A percentile compares a stretch with the other conserved stretches of the same genome.
phyloP scores from a whole-genome alignment of 1,284 basidiomycete genomes.

The Leccinum subspadiceum region DNA sequence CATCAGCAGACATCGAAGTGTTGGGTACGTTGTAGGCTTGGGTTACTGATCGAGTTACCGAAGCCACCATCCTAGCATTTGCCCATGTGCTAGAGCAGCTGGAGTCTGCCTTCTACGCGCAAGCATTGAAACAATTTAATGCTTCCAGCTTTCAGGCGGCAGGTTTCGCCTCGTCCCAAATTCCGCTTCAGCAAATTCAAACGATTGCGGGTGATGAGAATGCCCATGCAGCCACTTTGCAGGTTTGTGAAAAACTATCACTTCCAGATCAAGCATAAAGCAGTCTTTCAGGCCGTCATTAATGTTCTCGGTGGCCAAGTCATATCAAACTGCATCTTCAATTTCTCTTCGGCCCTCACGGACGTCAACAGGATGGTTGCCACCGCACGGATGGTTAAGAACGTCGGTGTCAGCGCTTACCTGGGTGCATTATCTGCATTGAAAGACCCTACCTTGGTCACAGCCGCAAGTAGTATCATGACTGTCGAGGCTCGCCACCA shows the following conservation, averaged over 20 bases:
- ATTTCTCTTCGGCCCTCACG: slow-evolving; percentile 62
- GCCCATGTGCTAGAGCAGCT: slow-evolving; percentile 73
- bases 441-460: slow-evolving; percentile 61
- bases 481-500: slow-evolving; percentile 84
- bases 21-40: slow-evolving; percentile 13
- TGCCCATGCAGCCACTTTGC: slow-evolving; percentile 53
- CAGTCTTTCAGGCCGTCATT: slow-evolving; percentile 42
- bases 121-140: slow-evolving; percentile 68
- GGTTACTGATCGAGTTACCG: not conserved
- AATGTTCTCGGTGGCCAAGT: slow-evolving; percentile 52
- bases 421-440: slow-evolving; percentile 72
- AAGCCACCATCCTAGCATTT: slow-evolving; percentile 50
- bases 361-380: slow-evolving; percentile 72
- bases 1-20: slow-evolving; percentile 10
- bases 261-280: not conserved
- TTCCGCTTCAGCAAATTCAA: slow-evolving; percentile 64
- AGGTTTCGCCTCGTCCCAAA: slow-evolving; percentile 59
- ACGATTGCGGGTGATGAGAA: slow-evolving; percentile 64
- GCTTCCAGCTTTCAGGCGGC: slow-evolving; percentile 63
- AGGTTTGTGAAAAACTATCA: slow-evolving; percentile 38
- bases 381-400: slow-evolving; percentile 77
- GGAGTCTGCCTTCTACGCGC: slow-evolving; percentile 67
- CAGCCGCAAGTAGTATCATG: slow-evolving; percentile 73
- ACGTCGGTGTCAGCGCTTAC: slow-evolving; percentile 77
- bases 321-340: slow-evolving; percentile 63